These are phyloP conservation scores for Pleurozium schreberi DNA, from an alignment of 225 moss, liverwort and hornwort genomes.

Conservation along the genomic window DNA sequence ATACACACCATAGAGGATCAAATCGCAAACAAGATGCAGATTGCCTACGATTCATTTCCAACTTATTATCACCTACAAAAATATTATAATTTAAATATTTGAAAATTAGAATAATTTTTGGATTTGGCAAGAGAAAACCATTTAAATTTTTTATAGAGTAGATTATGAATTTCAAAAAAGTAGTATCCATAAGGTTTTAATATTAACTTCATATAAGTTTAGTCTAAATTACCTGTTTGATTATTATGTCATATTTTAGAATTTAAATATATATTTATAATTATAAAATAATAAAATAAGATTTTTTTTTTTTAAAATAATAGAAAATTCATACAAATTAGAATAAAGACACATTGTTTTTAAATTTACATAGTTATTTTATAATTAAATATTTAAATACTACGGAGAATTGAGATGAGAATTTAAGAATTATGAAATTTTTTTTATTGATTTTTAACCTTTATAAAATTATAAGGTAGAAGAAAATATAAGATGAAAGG, in stretches of 20 bases:
- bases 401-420: not conserved
- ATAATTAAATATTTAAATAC: no score
- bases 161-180: not conserved
- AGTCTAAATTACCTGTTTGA: not conserved
- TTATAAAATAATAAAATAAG: not conserved
- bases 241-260: not conserved
- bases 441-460: not conserved
- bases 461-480: not conserved
- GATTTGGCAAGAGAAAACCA: not conserved
- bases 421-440: not conserved
- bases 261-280: no score
- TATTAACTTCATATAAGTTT: accelerated
- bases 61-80: not conserved
- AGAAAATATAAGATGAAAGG: no score
- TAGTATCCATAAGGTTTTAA: no score
- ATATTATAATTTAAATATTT: not conserved
- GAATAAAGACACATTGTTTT: not conserved
- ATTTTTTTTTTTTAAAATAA: not conserved
- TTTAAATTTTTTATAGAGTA: no score
- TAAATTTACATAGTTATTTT: not conserved
- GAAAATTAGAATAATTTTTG: no score
- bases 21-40: constrained; percentile 11
- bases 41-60: not conserved
- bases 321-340: not conserved
- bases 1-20: not conserved